A percentile compares a stretch with the other conserved stretches of the same genome.
These are phyloP conservation scores for Neopestalotiopsis sp. DNA, from an alignment of 2,329 filamentous ascomycete genomes.

Conservation along the genomic window DNA sequence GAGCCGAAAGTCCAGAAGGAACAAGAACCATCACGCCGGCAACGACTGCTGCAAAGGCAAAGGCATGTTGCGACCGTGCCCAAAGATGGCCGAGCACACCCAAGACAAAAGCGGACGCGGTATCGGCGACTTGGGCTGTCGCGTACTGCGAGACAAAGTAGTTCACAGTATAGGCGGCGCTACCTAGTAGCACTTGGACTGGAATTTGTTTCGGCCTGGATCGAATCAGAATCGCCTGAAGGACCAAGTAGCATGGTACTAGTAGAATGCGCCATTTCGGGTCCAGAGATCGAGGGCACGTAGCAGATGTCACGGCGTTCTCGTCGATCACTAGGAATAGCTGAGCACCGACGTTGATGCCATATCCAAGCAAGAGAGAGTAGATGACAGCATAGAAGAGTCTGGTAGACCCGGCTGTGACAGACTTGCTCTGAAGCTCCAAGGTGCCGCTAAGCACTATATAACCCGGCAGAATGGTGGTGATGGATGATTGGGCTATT, in stretches of 20 bases:
- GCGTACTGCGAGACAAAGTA: slow-evolving; percentile 24
- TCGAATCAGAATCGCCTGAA: slow-evolving; percentile 37
- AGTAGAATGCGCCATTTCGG: slow-evolving; percentile 66
- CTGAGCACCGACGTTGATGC: slow-evolving; percentile 59
- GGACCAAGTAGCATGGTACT: slow-evolving; percentile 75
- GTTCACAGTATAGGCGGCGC: slow-evolving; percentile 24
- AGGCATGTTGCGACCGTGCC: slow-evolving; percentile 22
- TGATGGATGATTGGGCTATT: slow-evolving; percentile 68
- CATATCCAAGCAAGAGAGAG: slow-evolving; percentile 74
- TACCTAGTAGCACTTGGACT: slow-evolving; percentile 22
- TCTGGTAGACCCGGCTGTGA: slow-evolving; percentile 73
- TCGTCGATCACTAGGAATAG: slow-evolving; percentile 51
- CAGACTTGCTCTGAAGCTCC: slow-evolving; percentile 71
- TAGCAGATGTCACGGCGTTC: slow-evolving; percentile 40
- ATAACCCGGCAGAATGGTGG: slow-evolving; percentile 69
- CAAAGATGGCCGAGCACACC: slow-evolving; percentile 22
- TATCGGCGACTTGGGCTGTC: slow-evolving; percentile 22
- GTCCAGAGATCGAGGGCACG: slow-evolving; percentile 34
- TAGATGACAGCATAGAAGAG: slow-evolving; percentile 79
- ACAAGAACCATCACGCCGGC: slow-evolving; percentile 22
- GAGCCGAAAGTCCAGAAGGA: slow-evolving; percentile 20
- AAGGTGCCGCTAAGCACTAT: slow-evolving; percentile 57
- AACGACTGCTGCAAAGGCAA: slow-evolving; percentile 22
- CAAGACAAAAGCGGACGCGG: slow-evolving; percentile 20
- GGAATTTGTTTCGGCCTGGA: slow-evolving; percentile 21